These are phyloP conservation scores for Podospora tetraspora DNA, from an alignment of 495 filamentous ascomycete genomes.

Conservation along the genomic window DNA sequence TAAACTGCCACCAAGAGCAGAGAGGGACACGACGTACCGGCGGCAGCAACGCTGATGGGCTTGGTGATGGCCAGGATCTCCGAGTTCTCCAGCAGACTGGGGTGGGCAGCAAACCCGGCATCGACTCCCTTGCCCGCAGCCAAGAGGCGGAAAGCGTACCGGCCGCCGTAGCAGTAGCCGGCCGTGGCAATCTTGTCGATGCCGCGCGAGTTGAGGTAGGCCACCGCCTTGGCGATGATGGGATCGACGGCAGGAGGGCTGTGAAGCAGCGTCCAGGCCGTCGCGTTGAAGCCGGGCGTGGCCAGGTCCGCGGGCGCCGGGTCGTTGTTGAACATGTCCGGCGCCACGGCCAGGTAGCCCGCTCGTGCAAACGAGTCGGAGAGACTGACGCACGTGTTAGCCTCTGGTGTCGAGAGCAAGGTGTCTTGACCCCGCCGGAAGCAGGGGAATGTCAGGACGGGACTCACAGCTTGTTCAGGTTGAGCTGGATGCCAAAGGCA, in stretches of 20 bases:
- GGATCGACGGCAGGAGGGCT: constrained; percentile 50
- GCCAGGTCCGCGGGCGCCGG: constrained; percentile 39
- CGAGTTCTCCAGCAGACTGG: constrained; percentile 57
- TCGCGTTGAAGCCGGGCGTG: constrained; percentile 47
- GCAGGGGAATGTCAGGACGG: constrained; percentile 10
- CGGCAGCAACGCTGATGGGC: constrained; percentile 61
- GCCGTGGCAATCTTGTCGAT: constrained; percentile 58
- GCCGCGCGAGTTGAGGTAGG: constrained; percentile 54
- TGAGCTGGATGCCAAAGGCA: constrained; percentile 53
- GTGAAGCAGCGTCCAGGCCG: constrained; percentile 50
- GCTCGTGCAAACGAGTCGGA: constrained; percentile 68
- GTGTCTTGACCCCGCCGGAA: too few relatives aligned
- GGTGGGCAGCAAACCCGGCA: constrained; percentile 63
- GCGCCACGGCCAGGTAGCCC: constrained; percentile 67
- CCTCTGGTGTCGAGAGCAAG: background rate
- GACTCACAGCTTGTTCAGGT: constrained; percentile 56
- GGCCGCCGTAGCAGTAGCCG: constrained; percentile 56
- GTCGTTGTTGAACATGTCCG: constrained; percentile 66
- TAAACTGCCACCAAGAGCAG: background rate
- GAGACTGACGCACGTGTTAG: constrained; percentile 28
- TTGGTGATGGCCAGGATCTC: constrained; percentile 58
- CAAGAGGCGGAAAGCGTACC: constrained; percentile 34
- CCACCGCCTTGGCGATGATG: constrained; percentile 54
- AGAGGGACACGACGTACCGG: constrained; percentile 34
- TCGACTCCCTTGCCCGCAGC: constrained; percentile 47